These are phyloP conservation scores for Cladosporium phlei DNA, from an alignment of 2,329 filamentous ascomycete species.

Conservation along the genomic window DNA sequence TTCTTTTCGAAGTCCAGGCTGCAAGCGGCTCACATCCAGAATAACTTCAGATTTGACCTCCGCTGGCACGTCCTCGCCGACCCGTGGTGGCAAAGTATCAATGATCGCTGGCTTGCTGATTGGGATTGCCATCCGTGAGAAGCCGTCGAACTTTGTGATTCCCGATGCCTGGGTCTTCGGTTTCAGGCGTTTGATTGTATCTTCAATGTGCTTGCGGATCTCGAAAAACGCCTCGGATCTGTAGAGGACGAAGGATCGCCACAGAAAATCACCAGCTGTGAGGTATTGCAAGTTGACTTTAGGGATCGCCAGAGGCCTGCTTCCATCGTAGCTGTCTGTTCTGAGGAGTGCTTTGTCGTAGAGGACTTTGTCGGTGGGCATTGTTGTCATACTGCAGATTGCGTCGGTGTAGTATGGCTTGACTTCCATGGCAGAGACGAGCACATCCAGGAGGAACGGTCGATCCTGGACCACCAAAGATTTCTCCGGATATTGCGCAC, in stretches of 20 bases:
- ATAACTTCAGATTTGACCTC: conserved; percentile 80
- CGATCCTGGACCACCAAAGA: conserved; percentile 61
- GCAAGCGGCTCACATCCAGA: conserved; percentile 75
- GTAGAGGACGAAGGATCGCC: conserved; percentile 85
- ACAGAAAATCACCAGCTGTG: conserved; percentile 92
- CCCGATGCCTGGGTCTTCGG: conserved; percentile 62
- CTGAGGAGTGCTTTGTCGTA: conserved; percentile 75
- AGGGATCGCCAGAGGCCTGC: conserved; percentile 79
- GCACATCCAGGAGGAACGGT: conserved; percentile 62
- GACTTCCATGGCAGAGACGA: conserved; percentile 71
- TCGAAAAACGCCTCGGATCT: conserved; percentile 89
- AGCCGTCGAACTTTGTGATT: conserved; percentile 68
- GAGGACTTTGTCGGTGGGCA: conserved; percentile 78
- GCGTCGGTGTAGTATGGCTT: conserved; percentile 77
- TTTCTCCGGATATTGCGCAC: conserved; percentile 74
- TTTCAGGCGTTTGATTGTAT: conserved; percentile 71
- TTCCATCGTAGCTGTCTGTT: conserved; percentile 83
- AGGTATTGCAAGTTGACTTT: conserved; percentile 96
- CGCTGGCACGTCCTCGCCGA: conserved; percentile 79
- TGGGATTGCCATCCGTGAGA: conserved; percentile 85
- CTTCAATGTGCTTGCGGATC: conserved; percentile 85
- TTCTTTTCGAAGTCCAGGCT: conserved; percentile 69
- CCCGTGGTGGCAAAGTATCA: conserved; percentile 75
- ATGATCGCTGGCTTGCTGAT: conserved; percentile 82
- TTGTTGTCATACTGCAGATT: conserved; percentile 63